phyloP scores from a whole-genome alignment of 768 basidiomycete species.

The Kwoniella sp. region DNA sequence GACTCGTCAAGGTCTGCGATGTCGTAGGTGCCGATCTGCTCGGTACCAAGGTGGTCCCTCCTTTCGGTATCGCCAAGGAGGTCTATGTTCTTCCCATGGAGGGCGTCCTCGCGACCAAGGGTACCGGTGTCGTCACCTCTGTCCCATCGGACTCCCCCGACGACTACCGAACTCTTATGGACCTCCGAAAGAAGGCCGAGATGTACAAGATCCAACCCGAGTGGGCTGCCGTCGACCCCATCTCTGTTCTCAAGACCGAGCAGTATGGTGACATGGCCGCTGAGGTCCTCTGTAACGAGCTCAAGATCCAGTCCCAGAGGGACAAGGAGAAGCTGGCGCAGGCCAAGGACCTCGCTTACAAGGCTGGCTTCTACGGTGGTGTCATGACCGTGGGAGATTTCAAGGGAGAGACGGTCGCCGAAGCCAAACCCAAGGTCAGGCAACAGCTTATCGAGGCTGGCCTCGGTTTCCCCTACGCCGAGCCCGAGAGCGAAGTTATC shows the following conservation, averaged over 20 bases:
- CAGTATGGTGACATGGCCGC: slow-evolving; percentile 91
- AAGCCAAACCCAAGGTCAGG: slow-evolving; percentile 85
- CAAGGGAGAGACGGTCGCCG: slow-evolving; percentile 80
- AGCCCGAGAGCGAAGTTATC: slow-evolving; percentile 86
- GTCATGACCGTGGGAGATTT: slow-evolving; percentile 87
- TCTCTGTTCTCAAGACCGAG: slow-evolving; percentile 81
- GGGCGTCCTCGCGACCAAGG: slow-evolving; percentile 91
- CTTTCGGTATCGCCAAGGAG: slow-evolving; percentile 72
- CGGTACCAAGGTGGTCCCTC: slow-evolving; percentile 85
- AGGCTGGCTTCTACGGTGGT: slow-evolving; percentile 95
- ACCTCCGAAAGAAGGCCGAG: slow-evolving; percentile 91
- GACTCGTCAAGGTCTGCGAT: slow-evolving; percentile 68
- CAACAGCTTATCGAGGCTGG: slow-evolving; percentile 72
- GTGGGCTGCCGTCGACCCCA: slow-evolving; percentile 79
- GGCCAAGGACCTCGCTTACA: slow-evolving; percentile 96
- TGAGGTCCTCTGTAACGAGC: slow-evolving; percentile 70
- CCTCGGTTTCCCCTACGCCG: slow-evolving; percentile 84
- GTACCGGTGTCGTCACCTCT: slow-evolving; percentile 96
- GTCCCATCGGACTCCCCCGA: slow-evolving; percentile 98
- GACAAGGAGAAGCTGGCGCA: slow-evolving; percentile 88
- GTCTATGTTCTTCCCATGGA: slow-evolving; percentile 99
- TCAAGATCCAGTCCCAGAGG: slow-evolving; percentile 94
- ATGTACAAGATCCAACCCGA: slow-evolving; percentile 89
- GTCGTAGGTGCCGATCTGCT: slow-evolving; percentile 74
- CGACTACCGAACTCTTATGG: slow-evolving; percentile 82